Percentiles rank a stretch among this genome's conserved stretches.
phyloP scores from a whole-genome alignment of 2,329 filamentous ascomycete genomes.

The Corynespora cassiicola region DNA sequence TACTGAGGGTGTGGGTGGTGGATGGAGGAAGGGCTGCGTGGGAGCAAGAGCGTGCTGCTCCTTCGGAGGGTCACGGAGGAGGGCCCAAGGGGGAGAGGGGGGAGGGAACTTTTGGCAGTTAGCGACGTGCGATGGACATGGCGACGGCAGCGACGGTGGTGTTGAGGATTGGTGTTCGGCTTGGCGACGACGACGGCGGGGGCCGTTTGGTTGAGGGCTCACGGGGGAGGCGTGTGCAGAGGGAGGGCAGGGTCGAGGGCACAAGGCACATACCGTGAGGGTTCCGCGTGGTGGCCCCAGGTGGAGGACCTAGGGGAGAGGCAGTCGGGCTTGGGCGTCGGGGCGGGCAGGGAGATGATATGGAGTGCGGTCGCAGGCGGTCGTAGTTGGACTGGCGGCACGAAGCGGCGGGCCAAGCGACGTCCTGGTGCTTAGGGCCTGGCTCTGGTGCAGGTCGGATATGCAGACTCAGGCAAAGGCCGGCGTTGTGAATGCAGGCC shows the following conservation, averaged over 20 bases:
- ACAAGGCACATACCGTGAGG: conserved; percentile 24
- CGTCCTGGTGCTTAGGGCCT: conserved; percentile 32
- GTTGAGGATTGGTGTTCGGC: conserved; percentile 13
- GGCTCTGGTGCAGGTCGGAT: conserved; percentile 36
- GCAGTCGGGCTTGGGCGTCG: too few species aligned
- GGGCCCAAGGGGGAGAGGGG: conserved; percentile 20
- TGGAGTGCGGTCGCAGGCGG: conserved; percentile 40
- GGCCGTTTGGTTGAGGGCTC: conserved; percentile 12
- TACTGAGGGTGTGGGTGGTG: neutral
- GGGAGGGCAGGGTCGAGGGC: conserved; percentile 13
- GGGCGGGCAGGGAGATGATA: conserved; percentile 38
- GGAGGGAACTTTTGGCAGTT: conserved; percentile 25
- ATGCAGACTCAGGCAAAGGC: too few species aligned
- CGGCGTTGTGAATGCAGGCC: conserved; percentile 22
- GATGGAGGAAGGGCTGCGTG: conserved; percentile 4
- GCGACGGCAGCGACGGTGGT: conserved; percentile 2
- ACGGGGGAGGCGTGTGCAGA: too few species aligned
- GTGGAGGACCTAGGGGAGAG: conserved; percentile 38
- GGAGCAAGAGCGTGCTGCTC: conserved; percentile 15
- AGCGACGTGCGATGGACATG: conserved; percentile 15
- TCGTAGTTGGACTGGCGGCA: conserved; percentile 19
- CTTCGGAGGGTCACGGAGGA: conserved; percentile 20
- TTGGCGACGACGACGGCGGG: conserved; percentile 7
- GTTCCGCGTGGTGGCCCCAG: conserved; percentile 33
- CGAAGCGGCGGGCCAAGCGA: conserved; percentile 32